phyloP scores from a whole-genome alignment of 345 rosid species.

The Capsella bursapastoris region DNA sequence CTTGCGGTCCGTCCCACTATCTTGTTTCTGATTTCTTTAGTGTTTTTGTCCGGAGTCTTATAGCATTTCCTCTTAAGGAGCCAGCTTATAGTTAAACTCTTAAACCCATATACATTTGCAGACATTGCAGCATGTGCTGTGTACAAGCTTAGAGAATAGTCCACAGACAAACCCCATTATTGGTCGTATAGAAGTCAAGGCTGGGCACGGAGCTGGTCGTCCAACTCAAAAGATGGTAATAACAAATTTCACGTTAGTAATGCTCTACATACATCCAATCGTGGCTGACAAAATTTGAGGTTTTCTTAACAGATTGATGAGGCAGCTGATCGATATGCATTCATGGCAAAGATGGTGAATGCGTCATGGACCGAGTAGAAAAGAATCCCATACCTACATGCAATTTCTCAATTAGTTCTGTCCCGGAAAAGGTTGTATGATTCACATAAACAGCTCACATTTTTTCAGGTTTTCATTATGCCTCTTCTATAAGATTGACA shows the following conservation, averaged over 20 bases:
- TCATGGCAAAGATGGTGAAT: conserved; percentile 80
- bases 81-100: not conserved
- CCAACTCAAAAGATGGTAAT: conserved; percentile 84
- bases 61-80: not conserved
- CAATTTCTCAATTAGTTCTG: conserved; percentile 9
- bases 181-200: conserved; percentile 87
- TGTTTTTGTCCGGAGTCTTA: not conserved
- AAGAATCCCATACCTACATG: not conserved
- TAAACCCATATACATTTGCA: conserved; percentile 38
- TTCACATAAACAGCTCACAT: not conserved
- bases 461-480: not conserved
- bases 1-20: conserved; percentile 65
- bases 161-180: conserved; percentile 87
- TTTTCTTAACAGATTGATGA: conserved; percentile 69
- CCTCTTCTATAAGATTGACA: not conserved
- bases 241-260: not conserved
- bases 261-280: not conserved
- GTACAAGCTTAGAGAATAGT: conserved; percentile 80
- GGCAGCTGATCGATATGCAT: conserved; percentile 79
- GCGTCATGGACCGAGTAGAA: conserved; percentile 71
- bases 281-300: conserved; percentile 1
- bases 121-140: conserved; percentile 81
- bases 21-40: not conserved
- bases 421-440: conserved; percentile 5
- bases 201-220: conserved; percentile 95